These are phyloP conservation scores for Mortierella claussenii DNA, from an alignment of 192 early-diverging fungal genomes.

Conservation along the genomic window DNA sequence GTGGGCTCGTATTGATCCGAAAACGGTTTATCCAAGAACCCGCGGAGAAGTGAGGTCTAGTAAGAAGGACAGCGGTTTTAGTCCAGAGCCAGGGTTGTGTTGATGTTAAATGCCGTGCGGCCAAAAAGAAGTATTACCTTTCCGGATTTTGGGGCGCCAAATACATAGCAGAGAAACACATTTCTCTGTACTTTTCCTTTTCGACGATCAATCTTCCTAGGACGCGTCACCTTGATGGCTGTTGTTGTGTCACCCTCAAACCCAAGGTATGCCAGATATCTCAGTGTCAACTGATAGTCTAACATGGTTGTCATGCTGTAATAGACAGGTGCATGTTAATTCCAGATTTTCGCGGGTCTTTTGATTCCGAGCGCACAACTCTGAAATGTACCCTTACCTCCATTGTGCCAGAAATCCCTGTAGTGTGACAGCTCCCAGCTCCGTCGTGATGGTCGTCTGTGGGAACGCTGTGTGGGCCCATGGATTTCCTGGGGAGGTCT, in stretches of 20 bases:
- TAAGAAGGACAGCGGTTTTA: too few relatives aligned
- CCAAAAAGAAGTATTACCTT: too few relatives aligned
- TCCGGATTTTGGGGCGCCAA: conserved; percentile 92
- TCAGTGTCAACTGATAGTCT: conserved; percentile 88
- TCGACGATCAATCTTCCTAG: conserved; percentile 77
- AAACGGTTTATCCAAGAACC: conserved; percentile 90
- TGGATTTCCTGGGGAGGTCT: conserved; percentile 91
- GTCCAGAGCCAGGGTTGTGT: too few relatives aligned
- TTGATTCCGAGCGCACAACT: too few relatives aligned
- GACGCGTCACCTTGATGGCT: conserved; percentile 84
- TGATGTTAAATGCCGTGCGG: too few relatives aligned
- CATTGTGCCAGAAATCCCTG: conserved; percentile 99
- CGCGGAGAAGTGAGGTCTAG: conserved; percentile 83
- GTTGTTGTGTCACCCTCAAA: conserved; percentile 90
- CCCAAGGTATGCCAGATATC: conserved; percentile 97
- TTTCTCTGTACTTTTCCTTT: conserved; percentile 87
- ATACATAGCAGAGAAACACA: conserved; percentile 94
- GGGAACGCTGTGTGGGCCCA: conserved; percentile 91
- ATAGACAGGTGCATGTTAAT: too few relatives aligned
- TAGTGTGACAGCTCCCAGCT: conserved; percentile 89
- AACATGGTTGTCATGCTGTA: conserved; percentile 94
- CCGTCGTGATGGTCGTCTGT: conserved; percentile 90
- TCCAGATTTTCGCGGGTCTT: too few relatives aligned
- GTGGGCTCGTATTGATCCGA: conserved; percentile 80
- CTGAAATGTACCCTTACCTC: conserved; percentile 72